phyloP scores from a whole-genome alignment of 2,329 filamentous ascomycete species.

The Claviceps maximensis region DNA sequence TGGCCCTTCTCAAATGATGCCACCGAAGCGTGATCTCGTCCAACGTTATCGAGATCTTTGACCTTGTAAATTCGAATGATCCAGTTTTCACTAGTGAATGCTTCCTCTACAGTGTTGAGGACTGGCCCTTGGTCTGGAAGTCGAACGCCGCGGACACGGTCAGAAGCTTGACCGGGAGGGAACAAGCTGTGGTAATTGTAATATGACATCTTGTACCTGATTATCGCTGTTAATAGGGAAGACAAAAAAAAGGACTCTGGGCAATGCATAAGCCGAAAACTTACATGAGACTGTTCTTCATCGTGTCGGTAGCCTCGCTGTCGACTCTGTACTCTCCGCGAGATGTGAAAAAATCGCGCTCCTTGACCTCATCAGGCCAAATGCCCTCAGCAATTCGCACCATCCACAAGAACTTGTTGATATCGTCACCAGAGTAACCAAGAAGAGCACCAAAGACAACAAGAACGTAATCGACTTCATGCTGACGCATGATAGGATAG shows the following conservation, averaged over 20 bases:
- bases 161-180: slow-evolving; percentile 76
- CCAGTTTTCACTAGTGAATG: slow-evolving; percentile 99
- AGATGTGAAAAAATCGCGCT: slow-evolving; percentile 88
- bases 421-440: slow-evolving; percentile 95
- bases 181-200: slow-evolving; percentile 93
- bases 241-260: not conserved
- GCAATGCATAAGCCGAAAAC: slow-evolving; percentile 23
- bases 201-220: slow-evolving; percentile 99
- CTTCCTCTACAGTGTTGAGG: slow-evolving; percentile 84
- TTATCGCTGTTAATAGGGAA: slow-evolving; percentile 13
- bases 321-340: slow-evolving; percentile 94
- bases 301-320: slow-evolving; percentile 81
- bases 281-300: slow-evolving; percentile 99
- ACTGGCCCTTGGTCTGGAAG: slow-evolving; percentile 76
- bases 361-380: slow-evolving; percentile 98
- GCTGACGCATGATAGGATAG: slow-evolving; percentile 95
- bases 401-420: slow-evolving; percentile 99
- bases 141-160: slow-evolving; percentile 71
- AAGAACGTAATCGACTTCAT: slow-evolving; percentile 97
- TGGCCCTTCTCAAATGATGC: slow-evolving; percentile 63
- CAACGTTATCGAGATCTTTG: slow-evolving; percentile 95
- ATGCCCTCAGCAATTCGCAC: slow-evolving; percentile 97
- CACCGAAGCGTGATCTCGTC: slow-evolving; percentile 64
- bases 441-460: slow-evolving; percentile 92
- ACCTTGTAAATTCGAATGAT: slow-evolving; percentile 99